These are phyloP conservation scores for Pseudopithomyces chartarum DNA, from an alignment of 2,329 filamentous ascomycete genomes.

Conservation along the genomic window DNA sequence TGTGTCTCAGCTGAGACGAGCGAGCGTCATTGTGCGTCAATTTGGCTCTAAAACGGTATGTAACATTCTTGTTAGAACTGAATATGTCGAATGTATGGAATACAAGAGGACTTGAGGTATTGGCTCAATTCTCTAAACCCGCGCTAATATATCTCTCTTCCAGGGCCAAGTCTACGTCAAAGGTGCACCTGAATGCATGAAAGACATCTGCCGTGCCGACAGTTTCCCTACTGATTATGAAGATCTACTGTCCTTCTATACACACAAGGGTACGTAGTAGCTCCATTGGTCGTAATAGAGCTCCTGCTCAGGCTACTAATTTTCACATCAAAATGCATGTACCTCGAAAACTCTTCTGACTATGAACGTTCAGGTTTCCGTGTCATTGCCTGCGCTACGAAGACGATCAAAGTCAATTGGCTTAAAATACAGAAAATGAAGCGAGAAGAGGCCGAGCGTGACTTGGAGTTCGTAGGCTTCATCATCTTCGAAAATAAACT, in stretches of 20 bases:
- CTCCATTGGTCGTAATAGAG: too few relatives aligned
- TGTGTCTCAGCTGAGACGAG: slow-evolving; percentile 86
- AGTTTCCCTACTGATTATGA: slow-evolving; percentile 90
- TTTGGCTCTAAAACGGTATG: slow-evolving; percentile 74
- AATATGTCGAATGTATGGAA: not conserved
- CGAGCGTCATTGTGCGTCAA: slow-evolving; percentile 88
- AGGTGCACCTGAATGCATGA: slow-evolving; percentile 95
- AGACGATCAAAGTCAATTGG: slow-evolving; percentile 90
- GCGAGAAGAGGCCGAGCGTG: slow-evolving; percentile 79
- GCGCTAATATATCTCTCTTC: not conserved
- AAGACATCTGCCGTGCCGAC: slow-evolving; percentile 83
- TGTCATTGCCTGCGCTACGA: slow-evolving; percentile 93
- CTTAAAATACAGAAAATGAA: slow-evolving; percentile 94
- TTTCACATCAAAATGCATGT: too few relatives aligned
- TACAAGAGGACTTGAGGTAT: too few relatives aligned
- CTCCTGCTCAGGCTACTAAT: too few relatives aligned
- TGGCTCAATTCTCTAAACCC: not conserved
- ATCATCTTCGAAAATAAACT: slow-evolving; percentile 99
- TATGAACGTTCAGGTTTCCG: slow-evolving; percentile 68
- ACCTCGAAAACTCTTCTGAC: too few relatives aligned
- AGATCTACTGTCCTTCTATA: slow-evolving; percentile 86
- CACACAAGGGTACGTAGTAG: slow-evolving; percentile 64
- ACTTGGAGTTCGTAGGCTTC: slow-evolving; percentile 88
- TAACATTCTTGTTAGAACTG: not conserved
- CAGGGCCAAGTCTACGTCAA: slow-evolving; percentile 87